A percentile compares a stretch with the other conserved stretches of the same genome.
phyloP scores from a whole-genome alignment of 225 moss, liverwort and hornwort genomes.

The Pseudoscleropodium purum region DNA sequence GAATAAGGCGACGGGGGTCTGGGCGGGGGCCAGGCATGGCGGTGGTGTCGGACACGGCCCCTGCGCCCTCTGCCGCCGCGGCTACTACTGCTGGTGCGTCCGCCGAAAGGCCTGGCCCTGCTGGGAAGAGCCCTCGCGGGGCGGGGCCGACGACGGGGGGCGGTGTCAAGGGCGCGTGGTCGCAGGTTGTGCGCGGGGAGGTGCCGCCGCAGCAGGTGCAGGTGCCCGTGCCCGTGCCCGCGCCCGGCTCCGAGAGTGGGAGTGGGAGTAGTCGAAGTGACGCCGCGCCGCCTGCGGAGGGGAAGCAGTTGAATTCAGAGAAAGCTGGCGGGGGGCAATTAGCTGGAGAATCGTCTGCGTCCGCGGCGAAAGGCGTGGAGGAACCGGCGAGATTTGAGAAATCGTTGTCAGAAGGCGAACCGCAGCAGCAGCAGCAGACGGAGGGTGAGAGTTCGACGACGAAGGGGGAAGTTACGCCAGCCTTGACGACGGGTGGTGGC shows the following conservation, averaged over 20 bases:
- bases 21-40: conserved; percentile 63
- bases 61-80: conserved; percentile 55
- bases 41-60: conserved; percentile 49
- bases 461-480: neutral
- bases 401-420: conserved; percentile 7
- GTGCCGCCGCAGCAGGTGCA: conserved; percentile 5
- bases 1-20: conserved; percentile 23
- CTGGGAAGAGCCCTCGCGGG: conserved; percentile 12
- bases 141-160: neutral
- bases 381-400: conserved; percentile 35
- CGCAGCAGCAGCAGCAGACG: neutral
- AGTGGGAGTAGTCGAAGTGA: neutral
- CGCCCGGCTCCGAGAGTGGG: neutral
- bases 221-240: neutral
- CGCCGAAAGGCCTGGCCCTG: neutral
- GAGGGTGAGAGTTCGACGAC: conserved; percentile 19
- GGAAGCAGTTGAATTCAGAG: conserved; percentile 23
- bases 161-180: conserved; percentile 68
- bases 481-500: neutral
- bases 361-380: conserved; percentile 21
- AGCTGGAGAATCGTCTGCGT: conserved; percentile 1
- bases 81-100: conserved; percentile 8
- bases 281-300: neutral
- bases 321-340: neutral
- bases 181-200: conserved; percentile 85